phyloP scores from a whole-genome alignment of 331 rosid genomes.

The Malus hybrid region DNA sequence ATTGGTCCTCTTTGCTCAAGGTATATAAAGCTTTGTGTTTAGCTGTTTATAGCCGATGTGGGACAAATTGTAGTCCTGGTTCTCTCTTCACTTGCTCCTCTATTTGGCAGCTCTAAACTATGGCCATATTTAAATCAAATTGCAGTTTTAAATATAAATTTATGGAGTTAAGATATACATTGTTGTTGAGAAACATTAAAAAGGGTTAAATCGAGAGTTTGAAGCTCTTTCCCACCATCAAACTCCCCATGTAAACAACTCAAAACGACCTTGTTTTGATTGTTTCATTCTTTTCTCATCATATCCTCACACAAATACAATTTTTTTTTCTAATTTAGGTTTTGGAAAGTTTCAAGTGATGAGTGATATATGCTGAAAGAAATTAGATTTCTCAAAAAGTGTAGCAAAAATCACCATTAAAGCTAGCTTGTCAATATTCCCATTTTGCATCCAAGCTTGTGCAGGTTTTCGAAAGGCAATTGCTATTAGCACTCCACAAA shows the following conservation, averaged over 20 bases:
- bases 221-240: background rate
- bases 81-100: background rate
- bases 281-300: no score
- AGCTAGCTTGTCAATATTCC: background rate
- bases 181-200: background rate
- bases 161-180: background rate
- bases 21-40: background rate
- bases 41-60: background rate
- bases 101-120: background rate
- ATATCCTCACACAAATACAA: no score
- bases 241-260: background rate
- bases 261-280: background rate
- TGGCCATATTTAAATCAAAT: background rate
- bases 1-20: accelerated
- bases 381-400: background rate
- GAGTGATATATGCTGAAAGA: no score
- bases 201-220: no score
- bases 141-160: no score
- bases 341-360: no score
- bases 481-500: no score
- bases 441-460: background rate
- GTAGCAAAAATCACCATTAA: background rate
- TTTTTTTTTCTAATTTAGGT: no score
- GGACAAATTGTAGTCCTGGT: background rate
- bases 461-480: no score